Percentiles rank a stretch among this genome's conserved stretches.
These are phyloP conservation scores for Leishmania major DNA, from an alignment of 208 protist species.

Conservation along the genomic window DNA sequence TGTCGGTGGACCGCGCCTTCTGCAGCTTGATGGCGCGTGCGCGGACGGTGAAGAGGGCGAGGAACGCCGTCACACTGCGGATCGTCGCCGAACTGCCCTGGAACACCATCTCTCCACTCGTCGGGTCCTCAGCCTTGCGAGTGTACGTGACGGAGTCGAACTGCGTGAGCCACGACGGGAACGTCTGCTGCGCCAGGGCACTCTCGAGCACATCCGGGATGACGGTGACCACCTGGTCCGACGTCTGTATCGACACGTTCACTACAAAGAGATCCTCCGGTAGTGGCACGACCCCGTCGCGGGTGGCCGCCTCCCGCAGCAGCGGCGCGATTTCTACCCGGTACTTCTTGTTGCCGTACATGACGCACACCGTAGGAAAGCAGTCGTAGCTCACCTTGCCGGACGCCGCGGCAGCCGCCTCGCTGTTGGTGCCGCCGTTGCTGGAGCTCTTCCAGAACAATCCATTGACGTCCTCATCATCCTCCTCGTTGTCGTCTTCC, in stretches of 20 bases:
- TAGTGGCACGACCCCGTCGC: constrained; percentile 40
- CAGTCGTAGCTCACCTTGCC: constrained; percentile 42
- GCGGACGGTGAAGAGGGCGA: constrained; percentile 82
- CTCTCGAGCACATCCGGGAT: constrained; percentile 78
- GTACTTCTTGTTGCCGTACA: constrained; percentile 54
- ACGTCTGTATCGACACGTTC: constrained; percentile 62
- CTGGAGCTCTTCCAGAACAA: not conserved
- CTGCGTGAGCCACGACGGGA: constrained; percentile 82
- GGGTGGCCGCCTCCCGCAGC: constrained; percentile 36
- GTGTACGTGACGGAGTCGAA: constrained; percentile 85
- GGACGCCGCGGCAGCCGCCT: not conserved
- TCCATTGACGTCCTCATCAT: constrained; percentile 13
- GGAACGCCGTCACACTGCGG: constrained; percentile 67
- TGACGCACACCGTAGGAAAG: constrained; percentile 49
- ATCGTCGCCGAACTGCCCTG: constrained; percentile 74
- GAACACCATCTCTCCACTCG: constrained; percentile 84
- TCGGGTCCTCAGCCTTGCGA: constrained; percentile 66
- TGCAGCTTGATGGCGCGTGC: constrained; percentile 60
- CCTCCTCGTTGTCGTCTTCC: constrained; percentile 19
- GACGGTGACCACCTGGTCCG: constrained; percentile 62
- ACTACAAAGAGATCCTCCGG: constrained; percentile 76
- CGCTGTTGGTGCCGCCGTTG: not conserved
- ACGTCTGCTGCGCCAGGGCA: constrained; percentile 55
- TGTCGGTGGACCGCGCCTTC: constrained; percentile 85
- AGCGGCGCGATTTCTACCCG: constrained; percentile 58